Conservation (phyloP, 768 basidiomycete genomes). For the Lactarius deliciosus region DNA sequence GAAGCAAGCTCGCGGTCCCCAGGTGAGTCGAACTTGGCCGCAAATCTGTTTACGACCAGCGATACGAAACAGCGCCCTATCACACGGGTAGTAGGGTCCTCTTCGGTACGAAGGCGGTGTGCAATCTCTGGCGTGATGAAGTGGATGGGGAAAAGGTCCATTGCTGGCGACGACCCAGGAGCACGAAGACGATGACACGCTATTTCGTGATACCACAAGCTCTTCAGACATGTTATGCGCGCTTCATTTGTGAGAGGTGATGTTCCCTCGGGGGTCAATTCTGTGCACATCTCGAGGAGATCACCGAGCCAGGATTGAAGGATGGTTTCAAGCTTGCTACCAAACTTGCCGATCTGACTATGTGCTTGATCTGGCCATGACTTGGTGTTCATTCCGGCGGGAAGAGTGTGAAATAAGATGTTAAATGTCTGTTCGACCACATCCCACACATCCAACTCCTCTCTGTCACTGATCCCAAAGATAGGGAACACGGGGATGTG, state of each 20-base stretch:
- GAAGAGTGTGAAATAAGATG: too few species aligned
- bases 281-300: neutral
- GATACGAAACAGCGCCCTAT: neutral
- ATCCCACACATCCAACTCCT: too few species aligned
- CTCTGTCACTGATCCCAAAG: too few species aligned
- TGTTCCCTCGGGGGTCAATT: rapidly evolving
- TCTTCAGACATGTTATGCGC: neutral
- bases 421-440: too few species aligned
- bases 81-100: neutral
- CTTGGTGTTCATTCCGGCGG: too few species aligned
- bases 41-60: neutral
- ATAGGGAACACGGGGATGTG: too few species aligned
- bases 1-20: neutral
- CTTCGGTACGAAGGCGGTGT: neutral
- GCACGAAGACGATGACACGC: neutral
- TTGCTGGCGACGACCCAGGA: neutral
- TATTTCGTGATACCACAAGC: neutral
- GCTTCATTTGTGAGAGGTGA: neutral
- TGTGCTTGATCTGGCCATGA: too few species aligned
- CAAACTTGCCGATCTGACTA: too few species aligned
- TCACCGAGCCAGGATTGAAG: neutral
- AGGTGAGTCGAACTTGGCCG: neutral
- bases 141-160: neutral
- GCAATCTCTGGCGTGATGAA: neutral
- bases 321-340: neutral